Evolutionary conservation across 2,329 filamentous ascomycete genomes (phyloP).

Genomic region (Mollisiaceae sp.): DNA sequence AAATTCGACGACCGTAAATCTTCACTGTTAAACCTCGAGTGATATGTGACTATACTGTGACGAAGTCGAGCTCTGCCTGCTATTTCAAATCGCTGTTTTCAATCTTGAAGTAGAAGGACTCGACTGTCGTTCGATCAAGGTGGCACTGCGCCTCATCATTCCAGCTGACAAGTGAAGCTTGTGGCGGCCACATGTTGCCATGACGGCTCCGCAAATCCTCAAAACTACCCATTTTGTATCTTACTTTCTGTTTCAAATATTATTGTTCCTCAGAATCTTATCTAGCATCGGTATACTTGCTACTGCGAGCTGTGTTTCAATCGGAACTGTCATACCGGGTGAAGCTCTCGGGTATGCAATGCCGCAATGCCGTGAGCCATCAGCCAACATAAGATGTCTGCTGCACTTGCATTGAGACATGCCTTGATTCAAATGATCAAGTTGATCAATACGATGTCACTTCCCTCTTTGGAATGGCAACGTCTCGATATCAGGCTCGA

Average conservation of each 20-base stretch:
- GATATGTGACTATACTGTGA: neutral
- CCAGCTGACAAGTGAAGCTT: neutral
- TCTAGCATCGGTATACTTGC: neutral
- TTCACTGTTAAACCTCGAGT: neutral
- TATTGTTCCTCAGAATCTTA: neutral
- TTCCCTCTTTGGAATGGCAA: too few relatives aligned
- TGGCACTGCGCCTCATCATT: neutral
- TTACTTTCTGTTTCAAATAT: neutral
- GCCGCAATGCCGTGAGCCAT: too few relatives aligned
- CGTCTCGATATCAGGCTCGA: too few relatives aligned
- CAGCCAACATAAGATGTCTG: too few relatives aligned
- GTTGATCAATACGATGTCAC: too few relatives aligned
- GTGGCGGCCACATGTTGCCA: too few relatives aligned
- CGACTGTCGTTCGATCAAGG: neutral
- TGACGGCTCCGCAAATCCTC: neutral
- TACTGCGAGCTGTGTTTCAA: neutral
- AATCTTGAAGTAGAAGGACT: neutral
- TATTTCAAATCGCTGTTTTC: neutral
- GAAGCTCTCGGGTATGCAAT: neutral
- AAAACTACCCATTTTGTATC: neutral
- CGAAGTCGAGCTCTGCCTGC: neutral
- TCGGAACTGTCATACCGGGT: neutral
- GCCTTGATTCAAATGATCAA: too few relatives aligned
- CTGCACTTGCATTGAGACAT: too few relatives aligned
- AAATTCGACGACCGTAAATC: slow-evolving; percentile 2